Evolutionary conservation across 768 basidiomycete genomes (phyloP).

Genomic region (Lentinula aciculospora): DNA sequence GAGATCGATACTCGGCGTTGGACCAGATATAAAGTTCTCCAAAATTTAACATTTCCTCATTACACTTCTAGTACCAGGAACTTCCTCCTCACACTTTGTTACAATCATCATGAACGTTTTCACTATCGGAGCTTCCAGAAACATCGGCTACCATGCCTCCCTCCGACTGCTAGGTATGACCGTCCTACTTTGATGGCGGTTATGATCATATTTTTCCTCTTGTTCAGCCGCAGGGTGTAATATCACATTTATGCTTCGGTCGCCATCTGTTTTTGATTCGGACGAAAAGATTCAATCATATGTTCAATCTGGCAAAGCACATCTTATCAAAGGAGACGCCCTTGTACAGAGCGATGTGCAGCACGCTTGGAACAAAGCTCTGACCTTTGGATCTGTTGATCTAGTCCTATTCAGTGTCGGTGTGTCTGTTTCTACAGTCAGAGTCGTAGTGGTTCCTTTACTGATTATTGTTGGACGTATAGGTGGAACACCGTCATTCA

Average conservation of each 20-base stretch:
- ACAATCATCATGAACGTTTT: conserved; percentile 29
- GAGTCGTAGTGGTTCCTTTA: no score
- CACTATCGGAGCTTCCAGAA: conserved; percentile 47
- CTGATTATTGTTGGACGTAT: not conserved
- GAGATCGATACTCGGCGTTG: no score
- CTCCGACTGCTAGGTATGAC: conserved; percentile 41
- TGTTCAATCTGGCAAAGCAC: conserved; percentile 45
- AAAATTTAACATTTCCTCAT: no score
- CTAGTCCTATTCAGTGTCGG: conserved; percentile 60
- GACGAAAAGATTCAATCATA: conserved; percentile 48
- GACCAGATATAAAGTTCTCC: no score
- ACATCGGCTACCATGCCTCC: conserved; percentile 48
- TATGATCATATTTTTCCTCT: not conserved
- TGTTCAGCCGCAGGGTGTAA: conserved; percentile 47
- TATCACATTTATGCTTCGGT: conserved; percentile 61
- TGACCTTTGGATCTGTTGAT: conserved; percentile 35
- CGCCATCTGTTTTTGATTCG: conserved; percentile 42
- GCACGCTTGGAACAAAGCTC: conserved; percentile 44
- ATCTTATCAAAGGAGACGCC: conserved; percentile 57
- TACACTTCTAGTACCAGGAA: no score
- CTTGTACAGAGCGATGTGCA: conserved; percentile 44
- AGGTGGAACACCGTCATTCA: conserved; percentile 47
- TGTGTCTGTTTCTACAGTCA: conserved; percentile 18
- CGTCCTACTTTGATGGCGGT: not conserved
- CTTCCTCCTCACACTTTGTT: no score